A percentile compares a stretch with the other conserved stretches of the same genome.
Conservation (phyloP, 345 rosid species). For the Camelina neglecta region DNA sequence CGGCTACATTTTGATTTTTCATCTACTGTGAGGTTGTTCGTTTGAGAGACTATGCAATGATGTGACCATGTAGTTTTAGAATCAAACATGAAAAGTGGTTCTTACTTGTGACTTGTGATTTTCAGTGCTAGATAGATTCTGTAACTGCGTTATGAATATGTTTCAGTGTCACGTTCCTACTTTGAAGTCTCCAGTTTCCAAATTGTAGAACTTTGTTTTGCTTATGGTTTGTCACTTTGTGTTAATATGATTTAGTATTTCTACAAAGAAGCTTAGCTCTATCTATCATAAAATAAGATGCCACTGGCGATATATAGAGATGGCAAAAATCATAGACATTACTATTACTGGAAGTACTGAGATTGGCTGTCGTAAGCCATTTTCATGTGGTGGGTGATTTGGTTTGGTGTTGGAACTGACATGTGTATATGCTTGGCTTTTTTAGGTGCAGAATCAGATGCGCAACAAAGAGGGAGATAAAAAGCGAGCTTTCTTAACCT, state of each 20-base stretch:
- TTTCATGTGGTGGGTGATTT: background rate
- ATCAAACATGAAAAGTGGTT: background rate
- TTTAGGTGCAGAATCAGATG: slow-evolving; percentile 89
- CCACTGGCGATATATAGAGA: background rate
- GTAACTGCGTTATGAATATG: slow-evolving; percentile 3
- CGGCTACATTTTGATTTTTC: background rate
- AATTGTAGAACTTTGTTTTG: background rate
- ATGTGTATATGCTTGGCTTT: slow-evolving; percentile 30
- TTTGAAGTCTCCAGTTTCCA: slow-evolving; percentile 4
- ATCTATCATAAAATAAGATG: background rate
- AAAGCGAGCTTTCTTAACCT: slow-evolving; percentile 90
- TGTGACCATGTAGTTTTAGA: background rate
- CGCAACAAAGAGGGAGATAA: slow-evolving; percentile 88
- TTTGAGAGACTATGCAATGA: background rate
- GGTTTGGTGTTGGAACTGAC: background rate
- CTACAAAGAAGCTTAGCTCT: background rate
- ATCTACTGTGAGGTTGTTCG: background rate
- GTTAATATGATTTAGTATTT: slow-evolving; percentile 3
- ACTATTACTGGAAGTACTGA: background rate
- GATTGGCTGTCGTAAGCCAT: background rate
- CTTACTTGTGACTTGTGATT: background rate
- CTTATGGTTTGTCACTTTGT: background rate
- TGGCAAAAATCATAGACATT: background rate
- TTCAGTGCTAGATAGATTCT: background rate
- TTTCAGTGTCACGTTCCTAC: background rate